Percentiles rank a stretch among this genome's conserved stretches.
Evolutionary conservation across 1,139 yeast species (phyloP).

Genomic region (Chernovozyma aurita): DNA sequence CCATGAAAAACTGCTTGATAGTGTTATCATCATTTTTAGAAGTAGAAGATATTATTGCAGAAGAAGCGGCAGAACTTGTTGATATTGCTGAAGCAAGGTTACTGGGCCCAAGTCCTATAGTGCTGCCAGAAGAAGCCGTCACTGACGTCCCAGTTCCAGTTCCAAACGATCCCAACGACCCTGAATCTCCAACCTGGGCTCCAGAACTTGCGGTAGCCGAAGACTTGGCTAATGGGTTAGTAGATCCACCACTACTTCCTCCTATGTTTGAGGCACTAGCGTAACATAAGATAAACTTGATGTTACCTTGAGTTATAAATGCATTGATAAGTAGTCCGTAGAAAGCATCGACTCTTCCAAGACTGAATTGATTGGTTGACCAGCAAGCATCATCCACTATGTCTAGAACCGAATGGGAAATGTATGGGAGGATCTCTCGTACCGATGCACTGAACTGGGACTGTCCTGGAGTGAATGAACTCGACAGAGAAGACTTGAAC

Average conservation of each 20-base stretch:
- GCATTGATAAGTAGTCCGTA: slow-evolving; percentile 79
- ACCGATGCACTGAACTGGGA: slow-evolving; percentile 66
- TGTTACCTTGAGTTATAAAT: slow-evolving; percentile 82
- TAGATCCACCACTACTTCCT: slow-evolving; percentile 3
- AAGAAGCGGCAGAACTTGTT: not conserved
- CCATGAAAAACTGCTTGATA: slow-evolving; percentile 78
- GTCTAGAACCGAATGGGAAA: slow-evolving; percentile 84
- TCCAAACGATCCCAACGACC: slow-evolving; percentile 6
- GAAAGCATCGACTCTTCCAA: slow-evolving; percentile 81
- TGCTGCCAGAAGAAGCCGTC: not conserved
- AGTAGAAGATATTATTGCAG: slow-evolving; percentile 4
- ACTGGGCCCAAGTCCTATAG: not conserved
- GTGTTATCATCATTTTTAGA: slow-evolving; percentile 59
- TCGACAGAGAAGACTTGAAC: slow-evolving; percentile 32
- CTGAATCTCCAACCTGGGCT: slow-evolving; percentile 3
- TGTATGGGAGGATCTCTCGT: slow-evolving; percentile 80
- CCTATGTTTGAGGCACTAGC: slow-evolving; percentile 33
- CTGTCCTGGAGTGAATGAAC: slow-evolving; percentile 39
- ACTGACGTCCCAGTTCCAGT: not conserved
- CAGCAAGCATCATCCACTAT: slow-evolving; percentile 87
- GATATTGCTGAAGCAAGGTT: too few species aligned
- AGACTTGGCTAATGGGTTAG: slow-evolving; percentile 2
- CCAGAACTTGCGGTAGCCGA: slow-evolving; percentile 5
- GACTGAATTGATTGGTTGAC: slow-evolving; percentile 59
- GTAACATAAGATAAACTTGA: slow-evolving; percentile 76